These are phyloP conservation scores for Salinomyces thailandicus DNA, from an alignment of 2,329 filamentous ascomycete species.

Conservation along the genomic window DNA sequence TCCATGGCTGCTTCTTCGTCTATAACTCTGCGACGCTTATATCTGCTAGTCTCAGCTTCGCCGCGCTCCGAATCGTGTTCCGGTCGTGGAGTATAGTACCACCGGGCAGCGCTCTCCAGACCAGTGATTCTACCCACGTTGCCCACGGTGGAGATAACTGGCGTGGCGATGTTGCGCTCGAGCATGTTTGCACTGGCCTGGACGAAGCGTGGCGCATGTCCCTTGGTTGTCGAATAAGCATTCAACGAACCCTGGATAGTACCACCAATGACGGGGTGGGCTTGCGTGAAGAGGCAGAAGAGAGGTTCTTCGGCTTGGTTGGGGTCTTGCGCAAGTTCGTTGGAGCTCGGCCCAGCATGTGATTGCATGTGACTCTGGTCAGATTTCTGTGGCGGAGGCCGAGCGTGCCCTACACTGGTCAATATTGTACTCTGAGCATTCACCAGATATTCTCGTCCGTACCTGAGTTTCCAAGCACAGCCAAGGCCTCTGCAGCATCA, in stretches of 20 bases:
- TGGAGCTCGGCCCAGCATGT: conserved; percentile 6
- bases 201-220: conserved; percentile 79
- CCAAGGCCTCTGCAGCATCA: conserved; percentile 41
- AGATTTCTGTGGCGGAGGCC: conserved; percentile 28
- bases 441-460: too few relatives aligned
- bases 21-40: conserved; percentile 36
- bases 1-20: conserved; percentile 35
- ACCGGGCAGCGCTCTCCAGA: conserved; percentile 75
- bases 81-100: conserved; percentile 57
- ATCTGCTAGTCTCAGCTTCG: conserved; percentile 15
- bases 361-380: conserved; percentile 15
- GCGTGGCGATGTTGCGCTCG: conserved; percentile 71
- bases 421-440: too few relatives aligned
- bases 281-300: conserved; percentile 74
- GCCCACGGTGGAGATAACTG: conserved; percentile 76
- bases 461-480: conserved; percentile 41
- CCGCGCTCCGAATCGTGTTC: conserved; percentile 41
- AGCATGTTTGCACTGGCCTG: conserved; percentile 81
- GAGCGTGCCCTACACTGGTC: conserved; percentile 37
- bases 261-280: conserved; percentile 74
- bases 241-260: conserved; percentile 68
- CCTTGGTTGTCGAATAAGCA: conserved; percentile 78
- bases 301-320: conserved; percentile 61
- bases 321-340: neutral
- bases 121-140: conserved; percentile 76